Percentiles rank a stretch among this genome's conserved stretches.
Evolutionary conservation across 2,329 filamentous ascomycete genomes (phyloP).

Genomic region (Ceratocystis albifundus): DNA sequence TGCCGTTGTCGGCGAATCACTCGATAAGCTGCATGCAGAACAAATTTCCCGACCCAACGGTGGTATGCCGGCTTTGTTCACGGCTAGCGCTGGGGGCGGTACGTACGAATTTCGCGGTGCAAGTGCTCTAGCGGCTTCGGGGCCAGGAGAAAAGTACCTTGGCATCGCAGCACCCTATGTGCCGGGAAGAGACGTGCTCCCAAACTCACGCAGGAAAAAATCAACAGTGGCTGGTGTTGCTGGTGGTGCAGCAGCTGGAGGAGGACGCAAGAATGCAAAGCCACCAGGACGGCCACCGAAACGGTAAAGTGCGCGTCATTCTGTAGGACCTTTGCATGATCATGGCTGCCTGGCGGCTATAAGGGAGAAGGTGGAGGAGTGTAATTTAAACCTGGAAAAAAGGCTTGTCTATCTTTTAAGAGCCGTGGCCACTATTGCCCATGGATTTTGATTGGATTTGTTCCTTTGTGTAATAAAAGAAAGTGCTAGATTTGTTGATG

Average conservation of each 20-base stretch:
- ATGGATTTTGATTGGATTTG: background rate
- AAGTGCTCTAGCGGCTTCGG: conserved; percentile 24
- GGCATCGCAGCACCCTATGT: conserved; percentile 48
- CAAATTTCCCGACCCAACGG: conserved; percentile 55
- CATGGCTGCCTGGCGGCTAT: background rate
- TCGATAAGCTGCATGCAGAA: conserved; percentile 76
- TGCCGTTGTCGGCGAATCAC: conserved; percentile 61
- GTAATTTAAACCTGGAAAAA: background rate
- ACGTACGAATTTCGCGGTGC: conserved; percentile 40
- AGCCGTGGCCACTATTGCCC: background rate
- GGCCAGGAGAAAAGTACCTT: conserved; percentile 33
- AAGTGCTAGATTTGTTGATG: background rate
- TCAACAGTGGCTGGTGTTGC: background rate
- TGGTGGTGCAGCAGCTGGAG: background rate
- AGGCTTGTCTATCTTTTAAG: background rate
- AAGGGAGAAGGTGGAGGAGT: background rate
- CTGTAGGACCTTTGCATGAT: no score
- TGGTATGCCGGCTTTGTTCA: conserved; percentile 39
- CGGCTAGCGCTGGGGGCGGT: conserved; percentile 32
- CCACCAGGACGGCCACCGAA: conserved; percentile 23
- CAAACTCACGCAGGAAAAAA: conserved; percentile 30
- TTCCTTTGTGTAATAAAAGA: background rate
- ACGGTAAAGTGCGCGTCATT: conserved; percentile 23
- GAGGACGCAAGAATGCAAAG: conserved; percentile 17
- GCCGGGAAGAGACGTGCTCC: conserved; percentile 41